Evolutionary conservation across 2,329 filamentous ascomycete genomes (phyloP).

Genomic region (Xylariaceae sp.): DNA sequence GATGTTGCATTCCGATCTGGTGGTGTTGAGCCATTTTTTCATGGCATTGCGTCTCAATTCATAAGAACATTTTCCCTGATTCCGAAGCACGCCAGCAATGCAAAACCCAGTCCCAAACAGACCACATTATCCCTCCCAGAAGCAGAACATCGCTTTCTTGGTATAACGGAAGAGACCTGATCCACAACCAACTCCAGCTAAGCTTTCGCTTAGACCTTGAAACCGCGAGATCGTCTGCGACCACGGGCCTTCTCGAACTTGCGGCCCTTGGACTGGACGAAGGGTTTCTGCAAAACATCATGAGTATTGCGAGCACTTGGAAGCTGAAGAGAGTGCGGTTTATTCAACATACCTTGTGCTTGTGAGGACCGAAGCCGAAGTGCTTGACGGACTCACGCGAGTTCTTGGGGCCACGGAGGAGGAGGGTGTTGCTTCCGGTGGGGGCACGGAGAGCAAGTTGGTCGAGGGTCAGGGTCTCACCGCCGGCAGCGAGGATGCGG

Average conservation of each 20-base stretch:
- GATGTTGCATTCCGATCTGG: conserved; percentile 12
- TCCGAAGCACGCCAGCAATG: conserved; percentile 49
- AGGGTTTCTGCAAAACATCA: conserved; percentile 72
- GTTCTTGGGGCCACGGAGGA: conserved; percentile 98
- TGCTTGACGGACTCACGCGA: conserved; percentile 97
- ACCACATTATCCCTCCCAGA: conserved; percentile 25
- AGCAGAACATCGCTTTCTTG: conserved; percentile 23
- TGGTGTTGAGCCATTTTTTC: conserved; percentile 18
- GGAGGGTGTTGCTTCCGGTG: conserved; percentile 93
- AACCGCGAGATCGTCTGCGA: conserved; percentile 95
- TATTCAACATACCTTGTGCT: conserved; percentile 73
- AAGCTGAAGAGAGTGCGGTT: background rate
- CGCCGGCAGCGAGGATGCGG: conserved; percentile 88
- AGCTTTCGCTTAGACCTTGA: conserved; percentile 87
- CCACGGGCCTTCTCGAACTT: conserved; percentile 99
- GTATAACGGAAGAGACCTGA: conserved; percentile 32
- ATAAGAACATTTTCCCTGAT: conserved; percentile 37
- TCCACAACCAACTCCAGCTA: conserved; percentile 29
- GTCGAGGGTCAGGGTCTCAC: conserved; percentile 92
- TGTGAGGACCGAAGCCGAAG: conserved; percentile 98
- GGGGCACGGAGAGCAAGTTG: conserved; percentile 94
- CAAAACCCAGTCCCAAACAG: conserved; percentile 35
- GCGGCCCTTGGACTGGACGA: conserved; percentile 96
- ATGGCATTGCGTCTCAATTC: conserved; percentile 33
- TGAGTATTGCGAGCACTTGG: conserved; percentile 10